A percentile compares a stretch with the other conserved stretches of the same genome.
phyloP scores from a whole-genome alignment of 2,329 filamentous ascomycete genomes.

The Graphiopsis chlorocephala region DNA sequence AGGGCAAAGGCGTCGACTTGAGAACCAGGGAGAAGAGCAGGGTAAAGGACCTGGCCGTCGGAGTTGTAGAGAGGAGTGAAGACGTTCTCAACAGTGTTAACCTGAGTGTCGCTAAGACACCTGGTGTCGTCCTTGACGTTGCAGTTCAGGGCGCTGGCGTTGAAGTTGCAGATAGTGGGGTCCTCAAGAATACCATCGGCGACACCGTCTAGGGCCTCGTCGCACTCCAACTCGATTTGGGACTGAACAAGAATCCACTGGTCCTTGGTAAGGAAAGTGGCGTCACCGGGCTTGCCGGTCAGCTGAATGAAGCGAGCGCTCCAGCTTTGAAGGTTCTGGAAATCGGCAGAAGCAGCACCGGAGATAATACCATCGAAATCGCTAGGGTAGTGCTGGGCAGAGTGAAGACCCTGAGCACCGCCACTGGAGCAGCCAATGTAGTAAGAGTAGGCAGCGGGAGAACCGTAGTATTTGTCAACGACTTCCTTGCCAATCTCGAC shows the following conservation, averaged over 20 bases:
- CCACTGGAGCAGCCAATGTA: conserved; percentile 50
- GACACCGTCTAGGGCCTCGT: conserved; percentile 48
- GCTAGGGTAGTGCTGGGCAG: conserved; percentile 44
- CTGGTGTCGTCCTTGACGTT: conserved; percentile 33
- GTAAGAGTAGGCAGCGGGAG: conserved; percentile 43
- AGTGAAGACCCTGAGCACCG: conserved; percentile 47
- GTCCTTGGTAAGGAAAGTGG: conserved; percentile 40
- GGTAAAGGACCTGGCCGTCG: conserved; percentile 49
- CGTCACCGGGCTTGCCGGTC: conserved; percentile 40
- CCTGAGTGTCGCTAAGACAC: conserved; percentile 47
- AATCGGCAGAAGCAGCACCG: conserved; percentile 44
- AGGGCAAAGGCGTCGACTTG: conserved; percentile 40
- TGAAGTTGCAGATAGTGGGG: conserved; percentile 43
- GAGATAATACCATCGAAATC: conserved; percentile 51
- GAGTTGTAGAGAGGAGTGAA: conserved; percentile 44
- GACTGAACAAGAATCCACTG: conserved; percentile 45
- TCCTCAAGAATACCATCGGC: conserved; percentile 50
- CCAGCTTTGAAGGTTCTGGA: conserved; percentile 46
- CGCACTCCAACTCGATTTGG: conserved; percentile 50
- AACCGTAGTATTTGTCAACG: conserved; percentile 38
- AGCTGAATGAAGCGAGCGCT: conserved; percentile 43
- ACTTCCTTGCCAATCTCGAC: conserved; percentile 34
- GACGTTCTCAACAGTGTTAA: conserved; percentile 43
- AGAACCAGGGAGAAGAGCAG: conserved; percentile 49
- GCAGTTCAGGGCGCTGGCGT: conserved; percentile 37